Base-by-base conservation (phyloP, 1,284 basidiomycete genomes). In the Boletus smithii region DNA sequence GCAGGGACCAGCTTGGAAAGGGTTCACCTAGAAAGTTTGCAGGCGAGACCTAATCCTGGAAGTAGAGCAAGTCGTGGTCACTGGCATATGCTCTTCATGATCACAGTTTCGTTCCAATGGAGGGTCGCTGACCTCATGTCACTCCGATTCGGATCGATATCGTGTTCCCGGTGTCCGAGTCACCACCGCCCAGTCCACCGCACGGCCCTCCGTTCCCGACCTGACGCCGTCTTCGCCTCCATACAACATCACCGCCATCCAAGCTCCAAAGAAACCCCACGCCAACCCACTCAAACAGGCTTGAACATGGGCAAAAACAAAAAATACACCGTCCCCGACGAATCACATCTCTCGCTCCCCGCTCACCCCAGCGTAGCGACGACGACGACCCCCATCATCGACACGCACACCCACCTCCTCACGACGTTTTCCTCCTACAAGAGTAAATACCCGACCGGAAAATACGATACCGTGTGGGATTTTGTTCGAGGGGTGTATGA, bases 321-420 rank as follows among this genome's bases (percentile, higher is more conserved):
- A 48, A 70, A 66, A 43, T 52, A 47, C 23, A 37, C 30, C 26
- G 4, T 61, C 17, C 64, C 61, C 2, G 34, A 59, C 24, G 70
- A 73, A 53, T 55, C 58, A 6, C 53, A 62, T 42, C 63, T 71
- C 26, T 33, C 46, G 5, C 58, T 70, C 26, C 69, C 62, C 11
- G 37, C 37, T 2, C 66, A 57, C 41, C 65, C 72, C 10, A 44
- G 18, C 44, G 42, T 50, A 33, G 16, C 20, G 20, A 20, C 20
- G 2, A 2, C 44, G 6, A 26, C 48, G 4, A 59, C 68, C 0
- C 70, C 79, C 1, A 80, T 91, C 55, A 72, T 89, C 10, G 88
- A 91, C 65, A 91, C 88, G 0, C 88, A 91, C 63, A 89, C 85
- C 0, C 88, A 91, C 58, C 68, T 91, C 10, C 72, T 81, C 10